phyloP scores from a whole-genome alignment of 2,329 filamentous ascomycete species.

The Fusarium sp. region DNA sequence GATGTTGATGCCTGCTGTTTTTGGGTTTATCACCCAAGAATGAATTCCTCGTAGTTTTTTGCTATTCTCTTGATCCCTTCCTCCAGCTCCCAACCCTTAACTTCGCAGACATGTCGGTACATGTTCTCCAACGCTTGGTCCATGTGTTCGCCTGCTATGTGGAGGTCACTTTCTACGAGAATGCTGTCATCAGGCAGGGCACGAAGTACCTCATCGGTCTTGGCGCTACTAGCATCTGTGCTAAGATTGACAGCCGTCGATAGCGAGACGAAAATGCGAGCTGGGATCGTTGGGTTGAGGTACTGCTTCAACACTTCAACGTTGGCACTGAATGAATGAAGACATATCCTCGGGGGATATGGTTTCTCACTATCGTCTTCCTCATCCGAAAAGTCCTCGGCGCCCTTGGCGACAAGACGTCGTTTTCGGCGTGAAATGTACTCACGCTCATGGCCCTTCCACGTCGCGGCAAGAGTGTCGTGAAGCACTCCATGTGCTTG shows the following conservation, averaged over 20 bases:
- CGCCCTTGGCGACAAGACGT: slow-evolving; percentile 60
- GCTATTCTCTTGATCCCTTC: slow-evolving; percentile 76
- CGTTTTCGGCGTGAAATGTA: slow-evolving; percentile 70
- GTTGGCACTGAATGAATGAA: slow-evolving; percentile 91
- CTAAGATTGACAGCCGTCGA: slow-evolving; percentile 84
- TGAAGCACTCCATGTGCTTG: slow-evolving; percentile 79
- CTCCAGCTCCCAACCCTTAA: slow-evolving; percentile 81
- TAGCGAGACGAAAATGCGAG: slow-evolving; percentile 87
- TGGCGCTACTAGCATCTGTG: slow-evolving; percentile 57
- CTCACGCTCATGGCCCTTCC: slow-evolving; percentile 76
- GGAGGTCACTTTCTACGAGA: slow-evolving; percentile 90
- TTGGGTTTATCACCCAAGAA: slow-evolving; percentile 65
- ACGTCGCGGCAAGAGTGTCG: slow-evolving; percentile 72
- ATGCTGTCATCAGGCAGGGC: slow-evolving; percentile 81
- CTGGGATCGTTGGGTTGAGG: slow-evolving; percentile 76
- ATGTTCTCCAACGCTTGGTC: slow-evolving; percentile 81
- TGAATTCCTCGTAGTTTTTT: slow-evolving; percentile 81
- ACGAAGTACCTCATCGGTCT: slow-evolving; percentile 73
- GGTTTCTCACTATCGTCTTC: slow-evolving; percentile 59
- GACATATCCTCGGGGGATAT: slow-evolving; percentile 88
- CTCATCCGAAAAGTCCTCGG: slow-evolving; percentile 59
- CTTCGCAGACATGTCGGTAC: slow-evolving; percentile 77
- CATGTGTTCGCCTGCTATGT: slow-evolving; percentile 84
- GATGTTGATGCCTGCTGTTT: neutral
- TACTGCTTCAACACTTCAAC: slow-evolving; percentile 83